Evolutionary conservation across 2,329 filamentous ascomycete genomes (phyloP).

Genomic region (Metarhizium brunneum): DNA sequence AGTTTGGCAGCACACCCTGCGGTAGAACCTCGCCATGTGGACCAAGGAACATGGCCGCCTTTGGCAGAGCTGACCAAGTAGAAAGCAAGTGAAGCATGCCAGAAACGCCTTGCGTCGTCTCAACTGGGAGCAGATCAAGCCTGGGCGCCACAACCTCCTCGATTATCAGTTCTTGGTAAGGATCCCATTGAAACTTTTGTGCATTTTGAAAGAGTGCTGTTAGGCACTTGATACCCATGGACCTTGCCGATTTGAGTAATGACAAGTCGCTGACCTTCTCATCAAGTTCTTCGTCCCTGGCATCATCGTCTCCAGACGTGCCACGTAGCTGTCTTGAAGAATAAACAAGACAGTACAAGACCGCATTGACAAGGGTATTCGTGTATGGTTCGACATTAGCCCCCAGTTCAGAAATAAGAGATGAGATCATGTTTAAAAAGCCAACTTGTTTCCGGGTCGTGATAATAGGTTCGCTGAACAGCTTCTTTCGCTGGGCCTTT

Average conservation of each 20-base stretch:
- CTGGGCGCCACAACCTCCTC: conserved; percentile 68
- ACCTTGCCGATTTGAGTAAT: conserved; percentile 56
- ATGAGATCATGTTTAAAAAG: conserved; percentile 82
- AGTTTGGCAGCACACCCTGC: conserved; percentile 54
- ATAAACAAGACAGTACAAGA: conserved; percentile 72
- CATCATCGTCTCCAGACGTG: conserved; percentile 19
- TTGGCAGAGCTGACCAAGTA: conserved; percentile 65
- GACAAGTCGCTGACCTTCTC: conserved; percentile 41
- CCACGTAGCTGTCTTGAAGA: conserved; percentile 52
- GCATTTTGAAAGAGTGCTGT: conserved; percentile 69
- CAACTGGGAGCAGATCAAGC: conserved; percentile 66
- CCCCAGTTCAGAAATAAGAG: conserved; percentile 78
- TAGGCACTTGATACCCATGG: conserved; percentile 73
- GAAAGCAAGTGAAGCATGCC: conserved; percentile 71
- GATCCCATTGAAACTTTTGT: conserved; percentile 59
- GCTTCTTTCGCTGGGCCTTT: conserved; percentile 35
- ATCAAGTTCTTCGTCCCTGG: conserved; percentile 31
- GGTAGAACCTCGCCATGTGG: conserved; percentile 33
- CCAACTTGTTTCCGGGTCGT: conserved; percentile 75
- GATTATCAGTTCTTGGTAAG: conserved; percentile 63
- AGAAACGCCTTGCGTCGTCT: conserved; percentile 85
- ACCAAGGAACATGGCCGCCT: conserved; percentile 57
- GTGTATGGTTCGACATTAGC: conserved; percentile 61
- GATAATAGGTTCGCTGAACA: conserved; percentile 50
- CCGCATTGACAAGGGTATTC: conserved; percentile 60